These are phyloP conservation scores for Maudiozyma turicensis DNA, from an alignment of 805 yeast genomes.

Conservation along the genomic window DNA sequence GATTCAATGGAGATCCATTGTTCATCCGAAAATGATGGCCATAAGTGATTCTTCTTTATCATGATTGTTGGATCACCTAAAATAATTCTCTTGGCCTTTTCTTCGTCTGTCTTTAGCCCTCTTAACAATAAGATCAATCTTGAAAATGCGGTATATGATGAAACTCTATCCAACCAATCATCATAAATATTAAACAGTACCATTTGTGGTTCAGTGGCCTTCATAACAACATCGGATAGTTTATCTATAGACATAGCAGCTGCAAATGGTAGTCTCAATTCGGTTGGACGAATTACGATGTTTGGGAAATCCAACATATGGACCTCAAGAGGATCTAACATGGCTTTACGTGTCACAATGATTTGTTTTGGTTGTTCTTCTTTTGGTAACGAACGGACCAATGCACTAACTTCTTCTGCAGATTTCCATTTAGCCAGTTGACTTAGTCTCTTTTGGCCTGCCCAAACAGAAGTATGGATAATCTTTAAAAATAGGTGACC, in stretches of 20 bases:
- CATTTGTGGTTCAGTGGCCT: conserved; percentile 91
- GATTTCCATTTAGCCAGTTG: conserved; percentile 97
- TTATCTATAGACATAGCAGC: conserved; percentile 77
- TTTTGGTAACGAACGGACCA: conserved; percentile 76
- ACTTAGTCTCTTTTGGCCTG: conserved; percentile 89
- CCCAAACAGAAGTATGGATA: conserved; percentile 91
- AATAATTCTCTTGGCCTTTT: conserved; percentile 62
- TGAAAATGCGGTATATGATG: conserved; percentile 90
- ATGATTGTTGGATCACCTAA: conserved; percentile 62
- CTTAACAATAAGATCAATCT: conserved; percentile 75
- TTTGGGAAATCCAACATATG: conserved; percentile 96
- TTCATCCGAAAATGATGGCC: conserved; percentile 86
- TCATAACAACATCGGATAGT: conserved; percentile 64
- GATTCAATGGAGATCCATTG: conserved; percentile 90
- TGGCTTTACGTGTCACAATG: conserved; percentile 81
- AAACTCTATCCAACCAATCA: conserved; percentile 79
- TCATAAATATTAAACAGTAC: conserved; percentile 83
- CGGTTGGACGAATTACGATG: conserved; percentile 80
- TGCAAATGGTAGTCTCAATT: conserved; percentile 80
- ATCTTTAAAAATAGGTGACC: conserved; percentile 86
- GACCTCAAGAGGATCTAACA: conserved; percentile 89
- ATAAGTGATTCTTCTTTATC: conserved; percentile 71
- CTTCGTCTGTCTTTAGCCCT: conserved; percentile 69
- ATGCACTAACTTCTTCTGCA: conserved; percentile 93
- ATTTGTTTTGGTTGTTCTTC: conserved; percentile 94